A percentile compares a stretch with the other conserved stretches of the same genome.
Evolutionary conservation across 2,329 filamentous ascomycete genomes (phyloP).

Genomic region (Diaporthe sp.): DNA sequence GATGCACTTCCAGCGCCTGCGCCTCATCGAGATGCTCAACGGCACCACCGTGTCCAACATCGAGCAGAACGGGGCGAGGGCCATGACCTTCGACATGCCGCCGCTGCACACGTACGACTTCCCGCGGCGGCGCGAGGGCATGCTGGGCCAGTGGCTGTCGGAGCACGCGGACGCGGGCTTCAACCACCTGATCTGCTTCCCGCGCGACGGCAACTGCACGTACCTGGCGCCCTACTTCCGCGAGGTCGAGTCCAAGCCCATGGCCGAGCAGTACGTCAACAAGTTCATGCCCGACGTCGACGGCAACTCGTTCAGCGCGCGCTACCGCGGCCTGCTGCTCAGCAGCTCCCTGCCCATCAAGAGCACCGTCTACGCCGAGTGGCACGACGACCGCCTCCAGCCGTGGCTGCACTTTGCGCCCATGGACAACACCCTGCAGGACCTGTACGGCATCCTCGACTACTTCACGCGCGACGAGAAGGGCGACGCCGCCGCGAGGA

Average conservation of each 20-base stretch:
- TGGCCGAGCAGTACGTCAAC: conserved; percentile 64
- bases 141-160: conserved; percentile 58
- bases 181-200: conserved; percentile 55
- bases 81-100: conserved; percentile 65
- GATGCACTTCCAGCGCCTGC: conserved; percentile 79
- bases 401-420: conserved; percentile 82
- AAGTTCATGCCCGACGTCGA: conserved; percentile 81
- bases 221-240: conserved; percentile 56
- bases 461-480: conserved; percentile 71
- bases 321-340: conserved; percentile 74
- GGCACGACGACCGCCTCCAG: conserved; percentile 78
- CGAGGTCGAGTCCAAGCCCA: conserved; percentile 51
- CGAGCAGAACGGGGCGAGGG: conserved; percentile 56
- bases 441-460: conserved; percentile 75
- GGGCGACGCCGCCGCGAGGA: conserved; percentile 68
- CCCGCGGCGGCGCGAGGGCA: conserved; percentile 48
- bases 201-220: conserved; percentile 51
- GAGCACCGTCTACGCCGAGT: conserved; percentile 79
- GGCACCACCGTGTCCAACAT: conserved; percentile 66
- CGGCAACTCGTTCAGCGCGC: conserved; percentile 74
- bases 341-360: conserved; percentile 78
- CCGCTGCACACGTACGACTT: conserved; percentile 58
- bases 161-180: conserved; percentile 60
- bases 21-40: conserved; percentile 78
- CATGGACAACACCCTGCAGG: conserved; percentile 76